Base-by-base conservation (phyloP, 345 rosid species). In the Anacardium occidentale region DNA sequence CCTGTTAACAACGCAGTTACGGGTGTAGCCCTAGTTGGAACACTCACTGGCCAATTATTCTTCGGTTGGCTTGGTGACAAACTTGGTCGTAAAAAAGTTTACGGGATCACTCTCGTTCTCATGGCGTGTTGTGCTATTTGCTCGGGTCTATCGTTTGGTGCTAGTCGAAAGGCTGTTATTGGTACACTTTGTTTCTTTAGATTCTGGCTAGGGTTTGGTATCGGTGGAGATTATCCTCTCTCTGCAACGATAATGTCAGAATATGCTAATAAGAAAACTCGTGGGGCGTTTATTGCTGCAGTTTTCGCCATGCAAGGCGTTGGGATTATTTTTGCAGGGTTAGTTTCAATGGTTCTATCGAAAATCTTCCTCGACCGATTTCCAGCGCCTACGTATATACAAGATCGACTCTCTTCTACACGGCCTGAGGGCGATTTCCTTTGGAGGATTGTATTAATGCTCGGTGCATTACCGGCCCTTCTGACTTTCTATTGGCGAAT, bases 201-300 rank as follows among this genome's bases (percentile, higher is more conserved):
- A 69, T 89, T 91, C 66, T 89, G 94, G 93, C 76, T 89, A 0
- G 92, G 93, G 47, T 87, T 91, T 5, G 98, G 96, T 3, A 85
- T 92, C 11, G 96, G 97, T 0, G 96, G 97, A 9, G 97, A 92
- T 59, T 92, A 92, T 59, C 97, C 96, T 40, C 91, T 90, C 50
- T 92, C 96, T 0, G 92, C 96, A 45, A 85, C 91, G 0, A 90
- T 89, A 55, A 92, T 92, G 90, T 84, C 85, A 0, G 94, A 90
- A 72, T 87, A 91, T 52, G 88, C 88, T 0, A 88, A 86, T 59
- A 83, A 84, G 70, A 88, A 74, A 54, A 84, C 87, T 20, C 84
- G 90, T 0, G 88, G 92, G 4, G 78, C 83, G 4, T 88, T 88
- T 59, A 84, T 88, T 9, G 87, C 91, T 0, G 88, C 91, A 0